These are phyloP conservation scores for Fusarium foetens DNA, from an alignment of 2,329 filamentous ascomycete genomes.

Conservation along the genomic window DNA sequence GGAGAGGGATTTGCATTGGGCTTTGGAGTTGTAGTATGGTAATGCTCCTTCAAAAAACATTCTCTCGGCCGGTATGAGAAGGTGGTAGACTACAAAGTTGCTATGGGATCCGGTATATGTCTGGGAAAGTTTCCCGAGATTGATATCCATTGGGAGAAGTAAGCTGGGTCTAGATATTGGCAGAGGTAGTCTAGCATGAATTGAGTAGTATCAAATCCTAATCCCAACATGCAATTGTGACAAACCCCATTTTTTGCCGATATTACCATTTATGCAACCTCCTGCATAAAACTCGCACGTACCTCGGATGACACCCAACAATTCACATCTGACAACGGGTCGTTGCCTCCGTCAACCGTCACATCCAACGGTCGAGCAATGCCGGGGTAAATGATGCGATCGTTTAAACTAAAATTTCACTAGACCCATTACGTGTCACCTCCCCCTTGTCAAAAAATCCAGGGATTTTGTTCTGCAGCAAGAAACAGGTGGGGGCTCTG, in stretches of 20 bases:
- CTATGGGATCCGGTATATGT: neutral
- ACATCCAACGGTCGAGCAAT: neutral
- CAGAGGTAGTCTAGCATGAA: neutral
- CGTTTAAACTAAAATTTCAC: neutral
- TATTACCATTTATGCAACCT: neutral
- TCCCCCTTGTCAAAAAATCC: neutral
- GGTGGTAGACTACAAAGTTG: neutral
- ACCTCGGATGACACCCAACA: neutral
- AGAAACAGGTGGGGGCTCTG: constrained; percentile 1
- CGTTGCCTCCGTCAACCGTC: neutral
- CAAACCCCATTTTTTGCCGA: neutral
- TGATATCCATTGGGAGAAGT: neutral
- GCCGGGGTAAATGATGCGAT: constrained; percentile 3
- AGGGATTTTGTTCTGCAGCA: neutral
- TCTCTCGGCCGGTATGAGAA: neutral
- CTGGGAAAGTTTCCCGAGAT: neutral
- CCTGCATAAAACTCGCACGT: neutral
- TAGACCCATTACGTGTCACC: neutral
- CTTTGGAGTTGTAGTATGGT: neutral
- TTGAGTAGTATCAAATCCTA: neutral
- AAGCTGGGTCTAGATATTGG: neutral
- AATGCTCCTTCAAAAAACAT: neutral
- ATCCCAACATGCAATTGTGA: neutral
- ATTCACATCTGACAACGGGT: neutral
- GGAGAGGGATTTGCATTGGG: neutral